phyloP scores from a whole-genome alignment of 2,329 filamentous ascomycete species.

The Paecilomyces variotii region DNA sequence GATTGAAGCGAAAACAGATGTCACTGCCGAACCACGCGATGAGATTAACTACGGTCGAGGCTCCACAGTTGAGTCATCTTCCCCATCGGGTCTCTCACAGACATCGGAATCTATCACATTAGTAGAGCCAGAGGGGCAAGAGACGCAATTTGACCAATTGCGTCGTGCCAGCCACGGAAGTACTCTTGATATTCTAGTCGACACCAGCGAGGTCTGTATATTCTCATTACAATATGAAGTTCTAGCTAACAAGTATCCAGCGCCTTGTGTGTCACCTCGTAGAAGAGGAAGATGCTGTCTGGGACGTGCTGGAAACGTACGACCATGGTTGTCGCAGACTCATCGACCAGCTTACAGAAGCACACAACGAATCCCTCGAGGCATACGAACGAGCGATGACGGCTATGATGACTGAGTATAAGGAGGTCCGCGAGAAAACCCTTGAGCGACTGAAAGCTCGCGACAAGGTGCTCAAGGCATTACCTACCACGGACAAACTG shows the following conservation, averaged over 20 bases:
- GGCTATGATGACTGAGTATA: constrained; percentile 19
- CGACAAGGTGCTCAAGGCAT: constrained; percentile 6
- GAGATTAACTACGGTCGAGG: background rate
- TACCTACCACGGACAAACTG: constrained; percentile 3
- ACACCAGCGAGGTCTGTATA: constrained; percentile 23
- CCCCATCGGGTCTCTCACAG: background rate
- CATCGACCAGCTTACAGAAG: constrained; percentile 33
- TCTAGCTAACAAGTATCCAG: constrained; percentile 12
- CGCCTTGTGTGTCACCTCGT: constrained; percentile 39
- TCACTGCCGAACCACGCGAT: background rate
- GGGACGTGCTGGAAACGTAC: constrained; percentile 38
- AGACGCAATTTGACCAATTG: constrained; percentile 1
- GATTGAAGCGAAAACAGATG: background rate
- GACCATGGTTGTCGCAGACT: constrained; percentile 35
- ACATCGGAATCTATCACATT: constrained; percentile 1
- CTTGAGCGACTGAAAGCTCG: constrained; percentile 20
- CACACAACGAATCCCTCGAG: constrained; percentile 31
- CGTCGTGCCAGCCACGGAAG: constrained; percentile 5
- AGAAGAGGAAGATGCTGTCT: constrained; percentile 38
- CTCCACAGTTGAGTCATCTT: background rate
- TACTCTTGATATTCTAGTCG: constrained; percentile 16
- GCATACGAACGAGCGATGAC: constrained; percentile 21
- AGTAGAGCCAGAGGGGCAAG: constrained; percentile 1
- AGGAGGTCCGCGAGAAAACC: constrained; percentile 21
- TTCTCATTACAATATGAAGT: background rate